phyloP scores from a whole-genome alignment of 805 yeast species.

The Spathaspora passalidarum region DNA sequence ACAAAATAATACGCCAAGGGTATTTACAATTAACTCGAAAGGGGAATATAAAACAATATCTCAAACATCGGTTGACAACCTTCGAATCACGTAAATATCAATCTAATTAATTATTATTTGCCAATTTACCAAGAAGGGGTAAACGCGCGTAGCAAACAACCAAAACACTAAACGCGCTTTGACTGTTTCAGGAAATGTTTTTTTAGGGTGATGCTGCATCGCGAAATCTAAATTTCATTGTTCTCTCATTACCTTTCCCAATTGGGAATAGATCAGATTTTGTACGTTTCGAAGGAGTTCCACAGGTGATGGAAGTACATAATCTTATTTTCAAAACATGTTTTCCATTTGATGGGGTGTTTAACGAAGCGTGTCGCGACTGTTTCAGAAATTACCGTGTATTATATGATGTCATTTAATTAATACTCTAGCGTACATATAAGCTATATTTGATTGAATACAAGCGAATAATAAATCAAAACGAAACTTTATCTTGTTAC shows the following conservation, averaged over 20 bases:
- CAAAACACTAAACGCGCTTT: background rate
- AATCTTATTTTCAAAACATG: too few relatives aligned
- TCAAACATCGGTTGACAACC: background rate
- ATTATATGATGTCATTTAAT: too few relatives aligned
- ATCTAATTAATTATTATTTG: background rate
- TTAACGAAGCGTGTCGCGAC: too few relatives aligned
- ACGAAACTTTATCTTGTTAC: too few relatives aligned
- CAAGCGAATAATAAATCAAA: too few relatives aligned
- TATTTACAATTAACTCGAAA: background rate
- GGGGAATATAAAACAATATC: background rate
- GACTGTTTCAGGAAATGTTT: background rate
- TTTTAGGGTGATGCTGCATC: background rate
- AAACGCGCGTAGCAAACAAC: background rate
- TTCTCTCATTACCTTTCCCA: background rate
- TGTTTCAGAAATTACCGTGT: too few relatives aligned
- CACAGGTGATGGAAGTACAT: background rate
- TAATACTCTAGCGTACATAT: too few relatives aligned
- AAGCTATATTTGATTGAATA: too few relatives aligned
- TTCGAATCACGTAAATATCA: background rate
- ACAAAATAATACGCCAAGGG: background rate
- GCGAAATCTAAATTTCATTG: background rate
- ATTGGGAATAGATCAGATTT: background rate
- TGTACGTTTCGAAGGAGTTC: background rate
- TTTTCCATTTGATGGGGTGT: too few relatives aligned
- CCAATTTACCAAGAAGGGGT: background rate